Evolutionary conservation across 2,329 filamentous ascomycete genomes (phyloP), one percentile per base, ranked within the genome.

Genomic region (Aaosphaeria arxii): DNA sequence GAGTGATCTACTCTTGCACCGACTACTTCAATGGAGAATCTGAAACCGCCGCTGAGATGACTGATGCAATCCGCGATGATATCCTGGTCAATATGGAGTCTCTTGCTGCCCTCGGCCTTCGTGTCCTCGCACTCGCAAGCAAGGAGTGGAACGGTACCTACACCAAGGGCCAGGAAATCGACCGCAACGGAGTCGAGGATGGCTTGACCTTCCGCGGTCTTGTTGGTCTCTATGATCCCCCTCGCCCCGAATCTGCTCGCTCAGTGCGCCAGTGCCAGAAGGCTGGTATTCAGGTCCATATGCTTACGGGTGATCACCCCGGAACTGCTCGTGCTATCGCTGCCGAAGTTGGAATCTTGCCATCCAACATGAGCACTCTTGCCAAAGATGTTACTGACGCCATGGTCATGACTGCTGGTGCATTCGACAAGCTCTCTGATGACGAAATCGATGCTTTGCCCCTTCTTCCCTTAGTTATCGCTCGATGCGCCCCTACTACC

Each of bases 141-240:
- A 77, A 68, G 53, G 53, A 69, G 56, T 66, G 71, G 50, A 64
- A 70, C 33, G 65, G 70, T 2, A 72, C 75, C n/a, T 67, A 77
- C 3, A 69, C 71, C 13, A 71, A 78, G 33, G 63, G 63, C 9
- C 53, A 74, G 43, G 72, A 79, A 32, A 67, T 78, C 7, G 70
- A 79, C 5, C 86, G 90, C 2, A 71, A 74, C 5, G 73, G 79
- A 3, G 78, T 92, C 6, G 90, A 95, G 64, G 74, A 77, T 35
- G 76, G 81, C 31, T 80, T 96, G 28, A 80, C 77, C 1, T 88
- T 96, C 54, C 80, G 88, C 6, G 91, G 91, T 6, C 78, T 96
- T 5, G 85, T 88, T 40, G 90, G 89, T 47, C 84, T 95, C 48
- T 92, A 94, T 64, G 90, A 95, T 58, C 90, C 90, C 3, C 90